Evolutionary conservation across 2,329 filamentous ascomycete species (phyloP), one percentile per base, ranked within the genome.

Genomic region (Periconia macrospinosa): DNA sequence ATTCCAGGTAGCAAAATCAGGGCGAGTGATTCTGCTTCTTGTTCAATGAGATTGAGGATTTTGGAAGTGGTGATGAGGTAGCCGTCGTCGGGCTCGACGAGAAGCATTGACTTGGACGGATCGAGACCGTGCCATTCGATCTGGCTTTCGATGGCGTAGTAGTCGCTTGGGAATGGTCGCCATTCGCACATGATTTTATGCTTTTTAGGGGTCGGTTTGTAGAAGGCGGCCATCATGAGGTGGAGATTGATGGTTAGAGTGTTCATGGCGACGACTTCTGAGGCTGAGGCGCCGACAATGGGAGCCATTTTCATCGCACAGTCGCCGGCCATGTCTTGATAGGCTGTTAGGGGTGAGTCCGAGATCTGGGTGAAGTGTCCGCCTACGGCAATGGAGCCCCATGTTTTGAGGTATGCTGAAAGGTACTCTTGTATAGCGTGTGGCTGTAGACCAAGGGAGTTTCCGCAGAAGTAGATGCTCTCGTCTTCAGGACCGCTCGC

Each of bases 101-200:
- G 78, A 81, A 96, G 88, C 50, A 87, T 85, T 52, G 84, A 80
- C 42, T 86, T 84, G 58, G 84, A 80, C 30, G 80, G 75, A 0
- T 89, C 85, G 43, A 88, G 78, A 13, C 88, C 78, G 17, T 83
- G 84, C 69, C 93, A 89, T n/a, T 78, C 75, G 37, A 95, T 84
- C 69, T 96, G 92, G 44, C 89, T 92, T 72, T 92, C 87, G 33
- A 95, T 85, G 5, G 89, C 90, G 69, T 92, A 96, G 73, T 90
- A 88, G 68, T 96, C 92, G 72, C 88, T 92, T 0, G 92, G 92
- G 60, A 96, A 96, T 0, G 92, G 90, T 67, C 91, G 91, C 78
- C 89, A 90, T 72, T 96, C 91, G 27, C 92, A 80, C 52, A 95
- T 88, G 57, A 95, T 88, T 76, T 92, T 94, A 75, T 88, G 86